Percentiles rank a stretch among this genome's conserved stretches.
These are phyloP conservation scores for Elaeis oleifera DNA, from an alignment of 202 grass and related monocot genomes.

Conservation along the genomic window DNA sequence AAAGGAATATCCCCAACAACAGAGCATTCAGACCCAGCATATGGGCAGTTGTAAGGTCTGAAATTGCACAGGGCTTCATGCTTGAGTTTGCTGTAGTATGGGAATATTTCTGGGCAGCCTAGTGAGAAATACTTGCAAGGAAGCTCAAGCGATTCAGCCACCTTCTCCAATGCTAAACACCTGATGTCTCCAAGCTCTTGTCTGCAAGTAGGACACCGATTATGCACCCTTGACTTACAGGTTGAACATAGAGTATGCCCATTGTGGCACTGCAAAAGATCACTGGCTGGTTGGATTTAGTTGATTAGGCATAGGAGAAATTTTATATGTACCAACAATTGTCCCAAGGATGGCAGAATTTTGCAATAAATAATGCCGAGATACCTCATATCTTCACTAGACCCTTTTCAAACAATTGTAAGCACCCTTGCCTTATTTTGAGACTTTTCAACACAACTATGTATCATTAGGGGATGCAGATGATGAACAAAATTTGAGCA, in stretches of 20 bases:
- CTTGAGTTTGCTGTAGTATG: slow-evolving; percentile 89
- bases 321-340: no score
- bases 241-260: slow-evolving; percentile 83
- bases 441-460: no score
- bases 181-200: slow-evolving; percentile 91
- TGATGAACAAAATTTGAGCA: no score
- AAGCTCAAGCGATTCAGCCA: slow-evolving; percentile 79
- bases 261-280: slow-evolving; percentile 72
- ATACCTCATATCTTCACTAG: no score
- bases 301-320: no score
- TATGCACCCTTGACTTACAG: slow-evolving; percentile 82
- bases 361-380: no score
- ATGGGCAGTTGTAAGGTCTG: slow-evolving; percentile 77
- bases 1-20: slow-evolving; percentile 59
- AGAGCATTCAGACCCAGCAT: slow-evolving; percentile 70
- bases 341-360: no score
- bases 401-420: no score
- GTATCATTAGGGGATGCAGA: no score
- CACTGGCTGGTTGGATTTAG: no score
- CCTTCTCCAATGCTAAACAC: slow-evolving; percentile 94
- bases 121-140: slow-evolving; percentile 70
- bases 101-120: slow-evolving; percentile 75
- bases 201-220: slow-evolving; percentile 83
- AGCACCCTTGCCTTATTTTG: no score
- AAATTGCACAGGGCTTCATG: slow-evolving; percentile 62